phyloP scores from a whole-genome alignment of 2,329 filamentous ascomycete genomes.

The Elsinoe perseae region DNA sequence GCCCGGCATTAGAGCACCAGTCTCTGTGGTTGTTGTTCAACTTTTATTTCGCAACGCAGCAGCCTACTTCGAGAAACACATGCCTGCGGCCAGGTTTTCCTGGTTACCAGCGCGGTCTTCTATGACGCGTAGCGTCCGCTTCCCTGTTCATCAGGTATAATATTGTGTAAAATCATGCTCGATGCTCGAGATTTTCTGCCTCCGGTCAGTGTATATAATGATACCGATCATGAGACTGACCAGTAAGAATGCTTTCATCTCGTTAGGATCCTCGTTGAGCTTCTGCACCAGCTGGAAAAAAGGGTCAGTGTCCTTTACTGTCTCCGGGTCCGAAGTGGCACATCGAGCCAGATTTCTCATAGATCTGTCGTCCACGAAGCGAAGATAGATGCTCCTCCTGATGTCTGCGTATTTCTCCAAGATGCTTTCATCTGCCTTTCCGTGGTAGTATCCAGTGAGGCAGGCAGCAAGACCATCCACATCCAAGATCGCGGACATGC shows the following conservation, averaged over 20 bases:
- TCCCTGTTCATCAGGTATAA: neutral
- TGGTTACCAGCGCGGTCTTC: no score
- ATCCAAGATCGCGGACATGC: conserved; percentile 24
- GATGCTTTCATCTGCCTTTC: conserved; percentile 23
- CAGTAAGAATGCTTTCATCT: conserved; percentile 18
- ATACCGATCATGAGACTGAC: neutral
- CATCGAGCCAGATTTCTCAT: conserved; percentile 24
- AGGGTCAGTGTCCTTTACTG: conserved; percentile 23
- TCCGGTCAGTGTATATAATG: neutral
- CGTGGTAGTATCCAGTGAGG: conserved; percentile 22
- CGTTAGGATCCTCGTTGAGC: conserved; percentile 21
- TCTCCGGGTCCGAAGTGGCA: conserved; percentile 22
- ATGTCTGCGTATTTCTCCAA: conserved; percentile 31
- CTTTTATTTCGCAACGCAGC: no score
- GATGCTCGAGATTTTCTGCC: conserved; percentile 21
- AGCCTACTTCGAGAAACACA: no score
- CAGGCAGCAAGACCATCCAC: conserved; percentile 24
- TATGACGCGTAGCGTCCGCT: neutral
- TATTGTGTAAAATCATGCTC: conserved; percentile 23
- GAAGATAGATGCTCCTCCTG: conserved; percentile 30
- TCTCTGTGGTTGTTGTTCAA: no score
- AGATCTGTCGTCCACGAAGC: conserved; percentile 28
- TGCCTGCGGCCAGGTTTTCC: no score
- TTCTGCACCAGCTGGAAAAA: conserved; percentile 23
- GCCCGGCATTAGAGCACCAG: neutral